A percentile compares a stretch with the other conserved stretches of the same genome.
Conservation (phyloP, 768 basidiomycete species). For the Ramaria sp. region DNA sequence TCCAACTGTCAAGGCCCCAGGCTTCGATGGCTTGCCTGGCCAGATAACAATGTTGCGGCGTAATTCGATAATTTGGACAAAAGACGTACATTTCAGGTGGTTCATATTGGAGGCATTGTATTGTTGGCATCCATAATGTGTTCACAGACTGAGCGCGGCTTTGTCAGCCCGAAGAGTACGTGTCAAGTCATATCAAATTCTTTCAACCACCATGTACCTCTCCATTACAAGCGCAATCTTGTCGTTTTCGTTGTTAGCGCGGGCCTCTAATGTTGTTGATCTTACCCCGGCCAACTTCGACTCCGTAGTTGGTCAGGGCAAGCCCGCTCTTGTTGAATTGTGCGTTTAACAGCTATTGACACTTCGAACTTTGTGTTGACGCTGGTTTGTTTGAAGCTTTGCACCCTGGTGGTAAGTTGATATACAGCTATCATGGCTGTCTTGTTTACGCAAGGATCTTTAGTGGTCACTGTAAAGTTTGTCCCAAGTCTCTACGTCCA, state of each 20-base stretch:
- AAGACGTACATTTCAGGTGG: too few species aligned
- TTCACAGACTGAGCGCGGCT: neutral
- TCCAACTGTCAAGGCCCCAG: too few species aligned
- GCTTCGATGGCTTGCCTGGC: too few species aligned
- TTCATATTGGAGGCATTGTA: too few species aligned
- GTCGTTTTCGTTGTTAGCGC: neutral
- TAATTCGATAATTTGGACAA: too few species aligned
- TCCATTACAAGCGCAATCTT: neutral
- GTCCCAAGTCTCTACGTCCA: slow-evolving; percentile 6
- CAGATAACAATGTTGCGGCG: too few species aligned
- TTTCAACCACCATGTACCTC: neutral
- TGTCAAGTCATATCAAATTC: neutral
- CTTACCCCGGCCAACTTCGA: slow-evolving; percentile 71
- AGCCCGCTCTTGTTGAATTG: slow-evolving; percentile 86
- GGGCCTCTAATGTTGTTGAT: slow-evolving; percentile 77
- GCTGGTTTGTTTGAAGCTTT: slow-evolving; percentile 37
- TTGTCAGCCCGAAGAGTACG: neutral
- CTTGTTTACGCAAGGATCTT: neutral
- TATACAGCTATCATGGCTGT: neutral
- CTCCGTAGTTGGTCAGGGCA: slow-evolving; percentile 61
- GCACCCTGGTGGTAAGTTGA: slow-evolving; percentile 77
- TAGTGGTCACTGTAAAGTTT: slow-evolving; percentile 83
- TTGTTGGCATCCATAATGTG: too few species aligned
- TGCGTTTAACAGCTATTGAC: slow-evolving; percentile 30
- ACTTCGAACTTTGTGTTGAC: neutral